phyloP scores from a whole-genome alignment of 306 rosid species.

The Astragalus membranaceus region DNA sequence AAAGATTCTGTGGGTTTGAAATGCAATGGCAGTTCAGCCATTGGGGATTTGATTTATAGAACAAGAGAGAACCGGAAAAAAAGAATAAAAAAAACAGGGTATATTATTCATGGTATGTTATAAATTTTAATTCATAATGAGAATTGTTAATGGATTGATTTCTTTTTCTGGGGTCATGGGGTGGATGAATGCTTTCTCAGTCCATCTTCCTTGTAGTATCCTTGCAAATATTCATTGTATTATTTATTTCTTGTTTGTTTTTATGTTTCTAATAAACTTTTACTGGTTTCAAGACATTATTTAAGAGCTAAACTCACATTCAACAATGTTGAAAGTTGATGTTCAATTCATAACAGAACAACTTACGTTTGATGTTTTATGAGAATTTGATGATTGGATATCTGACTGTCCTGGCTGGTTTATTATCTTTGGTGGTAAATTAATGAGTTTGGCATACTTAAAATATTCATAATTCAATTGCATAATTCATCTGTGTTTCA shows the following conservation, averaged over 20 bases:
- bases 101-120: constrained; percentile 25
- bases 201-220: constrained; percentile 28
- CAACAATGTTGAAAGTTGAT: constrained; percentile 12
- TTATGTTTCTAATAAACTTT: constrained; percentile 8
- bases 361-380: no score
- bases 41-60: constrained; percentile 8
- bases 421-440: no score
- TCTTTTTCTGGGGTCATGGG: constrained; percentile 24
- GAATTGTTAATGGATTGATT: constrained; percentile 26
- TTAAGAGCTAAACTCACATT: constrained; percentile 13
- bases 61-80: constrained; percentile 12
- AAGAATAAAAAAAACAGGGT: constrained; percentile 13
- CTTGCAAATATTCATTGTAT: constrained; percentile 40
- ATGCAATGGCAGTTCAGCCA: constrained; percentile 17
- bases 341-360: no score
- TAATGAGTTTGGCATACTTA: no score
- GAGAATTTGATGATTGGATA: no score
- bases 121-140: constrained; percentile 31
- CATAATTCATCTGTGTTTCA: no score
- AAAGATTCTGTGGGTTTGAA: constrained; percentile 8
- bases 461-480: no score
- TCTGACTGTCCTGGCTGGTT: no score
- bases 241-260: constrained; percentile 38
- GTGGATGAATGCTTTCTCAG: constrained; percentile 20
- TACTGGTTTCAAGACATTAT: constrained; percentile 11